Percentiles rank a stretch among this genome's conserved stretches.
Evolutionary conservation across 345 rosid genomes (phyloP).

Genomic region (Theobroma cacao): DNA sequence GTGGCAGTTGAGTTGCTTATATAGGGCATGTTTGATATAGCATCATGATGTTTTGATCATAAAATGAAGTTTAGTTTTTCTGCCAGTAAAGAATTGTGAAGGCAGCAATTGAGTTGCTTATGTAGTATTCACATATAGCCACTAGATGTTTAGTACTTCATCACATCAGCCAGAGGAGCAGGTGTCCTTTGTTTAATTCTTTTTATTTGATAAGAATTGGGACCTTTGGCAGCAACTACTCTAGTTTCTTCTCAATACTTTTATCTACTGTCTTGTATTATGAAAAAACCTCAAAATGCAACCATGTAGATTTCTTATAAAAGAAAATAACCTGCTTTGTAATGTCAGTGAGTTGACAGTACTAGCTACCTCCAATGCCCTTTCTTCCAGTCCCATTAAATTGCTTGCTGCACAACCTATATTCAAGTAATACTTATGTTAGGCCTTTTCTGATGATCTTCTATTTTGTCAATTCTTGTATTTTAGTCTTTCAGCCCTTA

Average conservation of each 20-base stretch:
- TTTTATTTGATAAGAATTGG: not conserved
- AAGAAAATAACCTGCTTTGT: not conserved
- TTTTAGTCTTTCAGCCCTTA: constrained; percentile 81
- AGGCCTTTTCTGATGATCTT: not conserved
- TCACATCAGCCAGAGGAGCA: not conserved
- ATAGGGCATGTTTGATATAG: not conserved
- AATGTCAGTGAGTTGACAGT: not conserved
- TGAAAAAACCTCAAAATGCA: not conserved
- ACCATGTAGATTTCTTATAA: not conserved
- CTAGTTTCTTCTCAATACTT: not conserved
- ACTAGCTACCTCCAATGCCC: not conserved
- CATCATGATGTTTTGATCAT: not conserved
- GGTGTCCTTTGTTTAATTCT: not conserved
- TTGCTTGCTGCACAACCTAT: not conserved
- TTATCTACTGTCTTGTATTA: not conserved
- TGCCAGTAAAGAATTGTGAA: not conserved
- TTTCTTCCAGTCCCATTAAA: not conserved
- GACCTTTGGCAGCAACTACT: not conserved
- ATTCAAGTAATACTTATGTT: not conserved
- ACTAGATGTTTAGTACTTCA: not conserved
- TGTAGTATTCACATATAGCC: not conserved
- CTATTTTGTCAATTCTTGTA: constrained; percentile 14
- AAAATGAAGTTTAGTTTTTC: not conserved
- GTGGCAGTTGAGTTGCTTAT: constrained; percentile 3
- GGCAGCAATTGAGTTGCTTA: not conserved